Evolutionary conservation across 2,329 filamentous ascomycete genomes (phyloP).

Genomic region (Pseudonectria buxi): DNA sequence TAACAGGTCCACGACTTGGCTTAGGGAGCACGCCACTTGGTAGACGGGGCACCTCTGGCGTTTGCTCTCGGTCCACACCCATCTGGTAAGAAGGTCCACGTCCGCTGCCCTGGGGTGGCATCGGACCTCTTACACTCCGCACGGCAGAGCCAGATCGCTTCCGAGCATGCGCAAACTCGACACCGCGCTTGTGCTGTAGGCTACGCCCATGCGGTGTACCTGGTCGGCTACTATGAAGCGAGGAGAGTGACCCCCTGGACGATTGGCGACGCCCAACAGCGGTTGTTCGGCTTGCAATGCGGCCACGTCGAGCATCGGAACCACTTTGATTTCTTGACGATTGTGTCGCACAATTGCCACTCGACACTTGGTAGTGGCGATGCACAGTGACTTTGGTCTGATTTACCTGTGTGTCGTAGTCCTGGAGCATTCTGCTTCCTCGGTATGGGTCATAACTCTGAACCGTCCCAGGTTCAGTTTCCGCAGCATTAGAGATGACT

Average conservation of each 20-base stretch:
- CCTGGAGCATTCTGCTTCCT: constrained; percentile 49
- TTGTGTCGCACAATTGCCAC: constrained; percentile 19
- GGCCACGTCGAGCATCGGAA: constrained; percentile 27
- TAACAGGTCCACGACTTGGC: constrained; percentile 11
- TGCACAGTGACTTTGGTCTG: constrained; percentile 66
- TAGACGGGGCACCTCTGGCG: constrained; percentile 23
- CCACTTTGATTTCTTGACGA: constrained; percentile 29
- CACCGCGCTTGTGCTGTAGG: constrained; percentile 43
- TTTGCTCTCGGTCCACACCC: constrained; percentile 19
- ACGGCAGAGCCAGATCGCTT: constrained; percentile 30
- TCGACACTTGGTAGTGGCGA: constrained; percentile 35
- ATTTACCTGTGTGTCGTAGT: constrained; percentile 42
- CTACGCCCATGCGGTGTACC: constrained; percentile 35
- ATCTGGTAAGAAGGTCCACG: constrained; percentile 14
- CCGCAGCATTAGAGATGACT: constrained; percentile 56
- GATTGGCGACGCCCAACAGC: constrained; percentile 26
- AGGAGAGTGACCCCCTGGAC: constrained; percentile 40
- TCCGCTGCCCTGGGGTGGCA: constrained; percentile 13
- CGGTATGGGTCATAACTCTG: constrained; percentile 81
- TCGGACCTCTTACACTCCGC: constrained; percentile 12
- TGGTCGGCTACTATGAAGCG: constrained; percentile 41
- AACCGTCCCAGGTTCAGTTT: constrained; percentile 41
- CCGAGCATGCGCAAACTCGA: constrained; percentile 48
- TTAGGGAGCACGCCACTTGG: constrained; percentile 20
- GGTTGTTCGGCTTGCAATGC: constrained; percentile 23